Percentiles rank a stretch among this genome's conserved stretches.
Conservation (phyloP, 495 filamentous ascomycete genomes). For the Penicillium taxi region DNA sequence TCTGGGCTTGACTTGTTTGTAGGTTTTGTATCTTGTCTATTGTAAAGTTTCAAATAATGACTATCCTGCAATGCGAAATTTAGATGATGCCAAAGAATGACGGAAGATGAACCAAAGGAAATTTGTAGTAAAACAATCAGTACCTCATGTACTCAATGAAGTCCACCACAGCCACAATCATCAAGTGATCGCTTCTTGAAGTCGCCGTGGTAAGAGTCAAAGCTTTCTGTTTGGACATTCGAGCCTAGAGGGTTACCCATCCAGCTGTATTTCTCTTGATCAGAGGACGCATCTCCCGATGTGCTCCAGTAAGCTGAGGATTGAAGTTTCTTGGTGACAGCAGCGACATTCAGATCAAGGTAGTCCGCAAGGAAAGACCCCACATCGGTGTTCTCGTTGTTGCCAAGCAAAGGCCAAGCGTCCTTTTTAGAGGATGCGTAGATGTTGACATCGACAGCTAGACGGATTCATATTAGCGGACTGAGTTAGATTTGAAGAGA, state of each 20-base stretch:
- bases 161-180: slow-evolving; percentile 36
- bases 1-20: no score
- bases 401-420: slow-evolving; percentile 56
- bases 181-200: slow-evolving; percentile 36
- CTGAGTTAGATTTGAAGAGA: not conserved
- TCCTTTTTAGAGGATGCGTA: slow-evolving; percentile 55
- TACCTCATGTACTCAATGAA: no score
- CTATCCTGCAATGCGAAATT: no score
- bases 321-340: slow-evolving; percentile 64
- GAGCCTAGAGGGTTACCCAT: slow-evolving; percentile 36
- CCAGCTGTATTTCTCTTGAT: slow-evolving; percentile 25
- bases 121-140: no score
- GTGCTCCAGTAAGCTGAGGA: slow-evolving; percentile 39
- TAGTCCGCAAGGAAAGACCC: slow-evolving; percentile 74
- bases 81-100: no score
- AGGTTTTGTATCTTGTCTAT: no score
- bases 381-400: slow-evolving; percentile 92
- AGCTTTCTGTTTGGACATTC: slow-evolving; percentile 25
- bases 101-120: no score
- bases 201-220: slow-evolving; percentile 45
- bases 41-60: no score
- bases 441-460: slow-evolving; percentile 81
- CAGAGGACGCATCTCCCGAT: slow-evolving; percentile 10
- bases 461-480: slow-evolving; percentile 13
- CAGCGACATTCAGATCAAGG: slow-evolving; percentile 67